Conservation (phyloP, 495 filamentous ascomycete species). For the Daldinia loculata region DNA sequence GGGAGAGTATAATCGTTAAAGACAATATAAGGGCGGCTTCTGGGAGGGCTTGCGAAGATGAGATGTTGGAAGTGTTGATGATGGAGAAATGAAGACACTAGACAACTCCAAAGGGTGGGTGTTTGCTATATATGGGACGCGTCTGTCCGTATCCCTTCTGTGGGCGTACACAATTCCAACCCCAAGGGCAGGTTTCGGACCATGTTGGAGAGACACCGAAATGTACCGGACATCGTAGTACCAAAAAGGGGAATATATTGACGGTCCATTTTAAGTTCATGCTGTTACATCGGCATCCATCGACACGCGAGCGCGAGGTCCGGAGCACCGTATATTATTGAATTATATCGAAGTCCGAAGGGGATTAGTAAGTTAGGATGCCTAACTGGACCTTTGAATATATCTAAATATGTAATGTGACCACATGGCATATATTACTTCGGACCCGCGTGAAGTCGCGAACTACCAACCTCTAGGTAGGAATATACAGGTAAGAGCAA, state of each 20-base stretch:
- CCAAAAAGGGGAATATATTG: conserved; percentile 30
- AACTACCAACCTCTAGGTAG: neutral
- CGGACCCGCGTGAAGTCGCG: neutral
- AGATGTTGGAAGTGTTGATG: neutral
- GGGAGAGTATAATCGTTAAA: neutral
- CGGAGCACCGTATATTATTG: conserved; percentile 29
- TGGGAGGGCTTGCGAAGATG: neutral
- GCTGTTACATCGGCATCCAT: conserved; percentile 5
- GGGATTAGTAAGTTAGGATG: neutral
- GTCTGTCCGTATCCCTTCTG: conserved; percentile 3
- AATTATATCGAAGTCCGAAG: neutral
- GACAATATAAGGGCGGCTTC: neutral
- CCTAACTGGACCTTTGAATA: neutral
- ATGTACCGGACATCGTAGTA: conserved; percentile 47
- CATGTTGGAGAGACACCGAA: conserved; percentile 61
- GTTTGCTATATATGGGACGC: conserved; percentile 41
- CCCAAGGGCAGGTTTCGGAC: conserved; percentile 46
- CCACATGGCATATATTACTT: neutral
- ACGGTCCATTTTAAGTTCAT: conserved; percentile 23
- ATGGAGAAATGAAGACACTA: neutral
- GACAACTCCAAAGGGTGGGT: neutral
- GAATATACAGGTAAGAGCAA: neutral
- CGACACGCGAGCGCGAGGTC: conserved; percentile 37
- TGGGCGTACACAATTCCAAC: neutral
- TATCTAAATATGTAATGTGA: neutral